phyloP scores from a whole-genome alignment of 495 filamentous ascomycete species.

The Talaromyces adpressus region DNA sequence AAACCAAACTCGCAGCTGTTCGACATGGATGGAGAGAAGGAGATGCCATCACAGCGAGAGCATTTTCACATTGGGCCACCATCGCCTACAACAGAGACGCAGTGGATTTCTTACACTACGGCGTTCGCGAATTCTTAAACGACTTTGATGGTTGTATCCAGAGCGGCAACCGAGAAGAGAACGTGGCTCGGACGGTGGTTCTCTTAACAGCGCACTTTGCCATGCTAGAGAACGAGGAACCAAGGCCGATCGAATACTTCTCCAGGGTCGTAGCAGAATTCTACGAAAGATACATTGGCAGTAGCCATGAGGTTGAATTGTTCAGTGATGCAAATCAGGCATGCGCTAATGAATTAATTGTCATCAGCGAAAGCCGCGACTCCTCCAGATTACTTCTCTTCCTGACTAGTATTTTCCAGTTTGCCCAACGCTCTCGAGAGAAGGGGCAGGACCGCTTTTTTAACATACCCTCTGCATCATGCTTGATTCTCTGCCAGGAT shows the following conservation, averaged over 20 bases:
- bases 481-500: conserved; percentile 19
- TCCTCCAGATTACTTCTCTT: conserved; percentile 17
- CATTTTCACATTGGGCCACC: conserved; percentile 18
- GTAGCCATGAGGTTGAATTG: conserved; percentile 19
- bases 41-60: conserved; percentile 18
- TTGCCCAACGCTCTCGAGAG: conserved; percentile 11
- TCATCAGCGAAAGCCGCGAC: conserved; percentile 19
- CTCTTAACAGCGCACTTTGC: conserved; percentile 21
- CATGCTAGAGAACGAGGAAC: conserved; percentile 25
- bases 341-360: conserved; percentile 18
- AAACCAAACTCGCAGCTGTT: conserved; percentile 17
- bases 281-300: conserved; percentile 25
- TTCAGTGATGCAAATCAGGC: conserved; percentile 21
- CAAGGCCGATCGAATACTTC: conserved; percentile 22
- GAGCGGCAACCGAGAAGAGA: conserved; percentile 18
- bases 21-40: conserved; percentile 22
- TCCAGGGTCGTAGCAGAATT: conserved; percentile 20
- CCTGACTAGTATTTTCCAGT: conserved; percentile 19
- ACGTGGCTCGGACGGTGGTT: conserved; percentile 17
- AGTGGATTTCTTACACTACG: conserved; percentile 20
- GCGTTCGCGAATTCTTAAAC: conserved; percentile 19
- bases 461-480: conserved; percentile 14
- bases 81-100: conserved; percentile 19
- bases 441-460: conserved; percentile 17
- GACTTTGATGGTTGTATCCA: conserved; percentile 29